Evolutionary conservation across 108 stramenopile species (phyloP).

Genomic region (Asterionellopsis glacialis): DNA sequence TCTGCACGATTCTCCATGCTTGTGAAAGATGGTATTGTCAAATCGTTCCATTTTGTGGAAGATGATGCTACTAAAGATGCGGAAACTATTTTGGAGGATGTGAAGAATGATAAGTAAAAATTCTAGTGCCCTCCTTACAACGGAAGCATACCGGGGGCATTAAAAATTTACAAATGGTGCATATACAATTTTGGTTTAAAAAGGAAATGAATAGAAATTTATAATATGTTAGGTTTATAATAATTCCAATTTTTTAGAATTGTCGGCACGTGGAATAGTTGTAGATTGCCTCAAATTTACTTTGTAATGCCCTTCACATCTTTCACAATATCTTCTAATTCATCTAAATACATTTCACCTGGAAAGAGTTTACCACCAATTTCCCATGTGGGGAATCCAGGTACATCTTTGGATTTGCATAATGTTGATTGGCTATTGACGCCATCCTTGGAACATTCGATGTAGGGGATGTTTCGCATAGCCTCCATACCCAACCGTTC

Average conservation of each 20-base stretch:
- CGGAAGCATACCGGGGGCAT: no score
- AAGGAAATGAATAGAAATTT: no score
- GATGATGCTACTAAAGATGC: constrained; percentile 22
- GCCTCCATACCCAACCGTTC: constrained; percentile 74
- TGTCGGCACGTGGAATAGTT: no score
- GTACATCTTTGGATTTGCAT: constrained; percentile 74
- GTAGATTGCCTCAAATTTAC: no score
- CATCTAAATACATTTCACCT: constrained; percentile 86
- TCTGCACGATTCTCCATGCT: constrained; percentile 35
- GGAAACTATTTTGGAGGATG: constrained; percentile 16
- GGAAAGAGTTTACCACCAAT: constrained; percentile 91
- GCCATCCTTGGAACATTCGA: constrained; percentile 88
- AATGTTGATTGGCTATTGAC: constrained; percentile 51
- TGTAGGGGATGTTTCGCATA: constrained; percentile 69
- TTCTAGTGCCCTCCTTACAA: no score
- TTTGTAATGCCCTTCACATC: constrained; percentile 18
- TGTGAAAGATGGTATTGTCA: constrained; percentile 35
- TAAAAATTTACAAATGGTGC: no score
- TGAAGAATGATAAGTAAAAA: background rate
- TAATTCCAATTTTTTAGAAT: no score
- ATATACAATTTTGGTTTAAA: no score
- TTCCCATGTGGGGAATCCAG: constrained; percentile 97
- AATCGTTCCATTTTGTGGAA: constrained; percentile 23
- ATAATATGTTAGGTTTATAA: no score
- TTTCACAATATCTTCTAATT: constrained; percentile 81